These are phyloP conservation scores for Hanseniaspora gamundiae DNA, from an alignment of 1,139 yeast species.

Conservation along the genomic window DNA sequence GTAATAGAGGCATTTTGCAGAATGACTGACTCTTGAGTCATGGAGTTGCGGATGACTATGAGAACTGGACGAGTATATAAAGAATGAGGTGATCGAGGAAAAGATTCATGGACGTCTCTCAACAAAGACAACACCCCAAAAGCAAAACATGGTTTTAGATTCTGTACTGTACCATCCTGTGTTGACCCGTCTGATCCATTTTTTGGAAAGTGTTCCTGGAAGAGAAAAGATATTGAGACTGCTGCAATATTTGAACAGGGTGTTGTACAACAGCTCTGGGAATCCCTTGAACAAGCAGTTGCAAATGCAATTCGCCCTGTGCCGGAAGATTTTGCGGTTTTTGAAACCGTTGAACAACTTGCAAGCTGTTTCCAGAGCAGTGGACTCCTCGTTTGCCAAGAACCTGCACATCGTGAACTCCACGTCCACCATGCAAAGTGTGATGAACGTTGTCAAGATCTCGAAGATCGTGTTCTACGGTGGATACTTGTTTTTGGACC, in stretches of 20 bases:
- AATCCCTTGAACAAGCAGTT: conserved; percentile 39
- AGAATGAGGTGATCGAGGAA: background rate
- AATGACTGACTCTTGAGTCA: too few relatives aligned
- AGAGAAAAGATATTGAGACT: conserved; percentile 74
- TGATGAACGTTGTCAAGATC: conserved; percentile 20
- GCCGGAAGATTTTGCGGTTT: conserved; percentile 77
- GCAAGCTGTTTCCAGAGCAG: conserved; percentile 46
- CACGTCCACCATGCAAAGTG: background rate
- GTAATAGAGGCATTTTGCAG: too few relatives aligned
- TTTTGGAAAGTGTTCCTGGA: conserved; percentile 56
- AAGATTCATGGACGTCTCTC: background rate
- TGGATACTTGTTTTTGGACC: conserved; percentile 64
- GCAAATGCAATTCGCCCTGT: conserved; percentile 41
- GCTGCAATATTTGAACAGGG: conserved; percentile 71
- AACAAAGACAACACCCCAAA: background rate
- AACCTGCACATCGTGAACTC: background rate
- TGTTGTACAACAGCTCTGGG: conserved; percentile 54
- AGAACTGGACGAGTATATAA: too few relatives aligned
- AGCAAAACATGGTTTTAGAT: conserved; percentile 45
- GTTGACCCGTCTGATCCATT: conserved; percentile 46
- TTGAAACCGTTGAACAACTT: conserved; percentile 73
- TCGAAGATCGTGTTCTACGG: conserved; percentile 63
- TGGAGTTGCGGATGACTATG: too few relatives aligned
- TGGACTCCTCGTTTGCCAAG: background rate
- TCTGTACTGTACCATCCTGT: conserved; percentile 66